These are phyloP conservation scores for Desmodesmus armatus DNA, from an alignment of 139 green algal species.

Conservation along the genomic window DNA sequence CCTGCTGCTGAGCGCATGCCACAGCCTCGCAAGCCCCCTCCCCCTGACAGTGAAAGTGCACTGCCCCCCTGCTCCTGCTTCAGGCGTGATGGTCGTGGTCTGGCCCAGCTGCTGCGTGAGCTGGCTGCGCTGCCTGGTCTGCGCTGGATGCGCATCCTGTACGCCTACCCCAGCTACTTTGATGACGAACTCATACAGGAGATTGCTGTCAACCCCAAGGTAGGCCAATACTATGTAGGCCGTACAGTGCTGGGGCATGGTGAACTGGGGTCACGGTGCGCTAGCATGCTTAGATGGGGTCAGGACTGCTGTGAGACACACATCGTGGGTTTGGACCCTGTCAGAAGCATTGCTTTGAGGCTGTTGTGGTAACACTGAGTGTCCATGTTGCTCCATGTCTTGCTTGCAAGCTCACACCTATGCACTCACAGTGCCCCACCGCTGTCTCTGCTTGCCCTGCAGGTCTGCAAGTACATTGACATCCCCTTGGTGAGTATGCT, in stretches of 20 bases:
- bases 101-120: constrained; percentile 83
- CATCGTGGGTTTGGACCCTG: too few species aligned
- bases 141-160: constrained; percentile 91
- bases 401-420: constrained; percentile 62
- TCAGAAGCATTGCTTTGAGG: not conserved
- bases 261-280: too few species aligned
- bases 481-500: too few species aligned
- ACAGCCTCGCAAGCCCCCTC: not conserved
- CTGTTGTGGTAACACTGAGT: not conserved
- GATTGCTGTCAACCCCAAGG: constrained; percentile 89
- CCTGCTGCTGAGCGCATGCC: too few species aligned
- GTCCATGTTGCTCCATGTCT: not conserved
- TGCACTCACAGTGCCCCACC: constrained; percentile 97
- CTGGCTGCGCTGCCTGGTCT: constrained; percentile 80
- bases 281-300: not conserved
- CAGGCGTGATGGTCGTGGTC: constrained; percentile 67
- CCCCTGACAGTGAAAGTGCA: too few species aligned
- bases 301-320: too few species aligned
- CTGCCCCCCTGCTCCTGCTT: not conserved
- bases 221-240: too few species aligned
- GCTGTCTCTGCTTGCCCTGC: constrained; percentile 54
- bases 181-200: constrained; percentile 85
- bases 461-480: constrained; percentile 97
- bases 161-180: constrained; percentile 89
- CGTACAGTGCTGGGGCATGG: too few species aligned